A percentile compares a stretch with the other conserved stretches of the same genome.
Evolutionary conservation across 2,329 filamentous ascomycete genomes (phyloP).

Genomic region (Teratosphaeriaceae sp.): DNA sequence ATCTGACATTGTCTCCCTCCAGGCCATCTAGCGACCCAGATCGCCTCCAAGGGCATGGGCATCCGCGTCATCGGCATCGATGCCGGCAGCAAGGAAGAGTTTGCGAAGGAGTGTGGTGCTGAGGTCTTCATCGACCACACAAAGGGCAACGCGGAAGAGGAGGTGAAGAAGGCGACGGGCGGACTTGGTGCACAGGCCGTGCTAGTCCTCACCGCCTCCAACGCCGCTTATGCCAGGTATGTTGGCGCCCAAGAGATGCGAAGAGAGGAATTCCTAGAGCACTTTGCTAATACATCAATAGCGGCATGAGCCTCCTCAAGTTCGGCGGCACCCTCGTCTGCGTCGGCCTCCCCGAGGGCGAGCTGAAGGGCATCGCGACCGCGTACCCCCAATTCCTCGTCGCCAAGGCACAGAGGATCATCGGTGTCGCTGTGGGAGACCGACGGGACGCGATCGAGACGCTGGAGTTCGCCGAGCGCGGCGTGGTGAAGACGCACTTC

Average conservation of each 20-base stretch:
- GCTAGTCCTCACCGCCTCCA: constrained; percentile 47
- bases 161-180: constrained; percentile 51
- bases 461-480: constrained; percentile 39
- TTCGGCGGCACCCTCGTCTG: constrained; percentile 41
- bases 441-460: constrained; percentile 44
- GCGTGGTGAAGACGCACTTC: constrained; percentile 44
- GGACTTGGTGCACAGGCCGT: constrained; percentile 56
- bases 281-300: constrained; percentile 5
- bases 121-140: constrained; percentile 61
- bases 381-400: constrained; percentile 37
- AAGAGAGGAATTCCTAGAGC: too few species aligned
- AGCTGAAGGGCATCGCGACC: constrained; percentile 37
- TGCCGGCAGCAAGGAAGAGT: constrained; percentile 55
- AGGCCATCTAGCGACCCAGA: constrained; percentile 58
- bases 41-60: constrained; percentile 54
- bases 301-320: constrained; percentile 34
- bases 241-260: too few species aligned
- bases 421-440: constrained; percentile 41
- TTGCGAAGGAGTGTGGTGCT: constrained; percentile 55
- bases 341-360: constrained; percentile 42
- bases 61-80: constrained; percentile 57
- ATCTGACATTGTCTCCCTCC: neutral
- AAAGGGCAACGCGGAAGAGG: constrained; percentile 45
- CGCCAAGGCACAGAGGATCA: constrained; percentile 37
- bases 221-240: constrained; percentile 38